Percentiles rank a stretch among this genome's conserved stretches.
These are phyloP conservation scores for Nothophaeocryptopus gaeumannii DNA, from an alignment of 2,329 filamentous ascomycete genomes.

Conservation along the genomic window DNA sequence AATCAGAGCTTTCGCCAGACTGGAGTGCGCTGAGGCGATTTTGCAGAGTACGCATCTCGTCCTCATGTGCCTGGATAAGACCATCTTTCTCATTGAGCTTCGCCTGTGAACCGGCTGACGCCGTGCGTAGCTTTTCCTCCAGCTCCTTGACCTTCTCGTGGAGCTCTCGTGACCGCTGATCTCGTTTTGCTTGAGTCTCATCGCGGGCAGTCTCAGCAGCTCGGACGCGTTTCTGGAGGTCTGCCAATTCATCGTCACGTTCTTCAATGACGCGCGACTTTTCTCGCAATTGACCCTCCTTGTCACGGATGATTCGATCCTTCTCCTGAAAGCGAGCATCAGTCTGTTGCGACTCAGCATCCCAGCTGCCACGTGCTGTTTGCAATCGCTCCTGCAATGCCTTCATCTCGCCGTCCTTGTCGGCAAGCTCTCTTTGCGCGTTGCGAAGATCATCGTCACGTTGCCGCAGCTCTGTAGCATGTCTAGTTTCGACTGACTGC, in stretches of 20 bases:
- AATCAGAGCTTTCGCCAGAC: constrained; percentile 31
- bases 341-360: constrained; percentile 37
- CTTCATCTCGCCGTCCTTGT: constrained; percentile 39
- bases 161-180: constrained; percentile 56
- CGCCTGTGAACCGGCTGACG: constrained; percentile 36
- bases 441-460: constrained; percentile 58
- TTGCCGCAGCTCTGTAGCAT: constrained; percentile 28
- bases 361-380: constrained; percentile 40
- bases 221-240: constrained; percentile 33
- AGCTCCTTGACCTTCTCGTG: constrained; percentile 47
- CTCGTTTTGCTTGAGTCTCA: constrained; percentile 38
- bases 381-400: constrained; percentile 37
- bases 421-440: constrained; percentile 45
- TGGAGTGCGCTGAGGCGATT: constrained; percentile 32
- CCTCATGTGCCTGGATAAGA: constrained; percentile 41
- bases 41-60: constrained; percentile 39
- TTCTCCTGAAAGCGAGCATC: constrained; percentile 39
- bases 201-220: constrained; percentile 29
- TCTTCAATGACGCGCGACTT: constrained; percentile 72
- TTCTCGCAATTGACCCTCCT: constrained; percentile 71
- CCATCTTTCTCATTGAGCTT: constrained; percentile 45
- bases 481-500: constrained; percentile 25
- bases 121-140: constrained; percentile 49
- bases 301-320: constrained; percentile 59
- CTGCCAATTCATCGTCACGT: constrained; percentile 65